These are phyloP conservation scores for Wickerhamomyces kurtzmanii DNA, from an alignment of 805 yeast species.

Conservation along the genomic window DNA sequence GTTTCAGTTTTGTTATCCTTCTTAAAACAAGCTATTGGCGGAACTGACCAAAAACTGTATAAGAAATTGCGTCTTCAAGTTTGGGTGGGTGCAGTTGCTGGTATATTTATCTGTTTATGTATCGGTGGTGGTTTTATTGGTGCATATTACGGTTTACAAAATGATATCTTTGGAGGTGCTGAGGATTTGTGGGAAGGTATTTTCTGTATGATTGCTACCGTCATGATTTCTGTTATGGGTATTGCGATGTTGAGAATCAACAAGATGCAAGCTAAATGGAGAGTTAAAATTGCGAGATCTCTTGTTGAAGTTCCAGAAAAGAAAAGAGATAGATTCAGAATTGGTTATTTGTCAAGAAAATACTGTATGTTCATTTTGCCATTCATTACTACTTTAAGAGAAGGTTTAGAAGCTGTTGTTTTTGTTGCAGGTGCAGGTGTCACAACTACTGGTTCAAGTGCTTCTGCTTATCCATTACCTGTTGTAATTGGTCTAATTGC, in stretches of 20 bases:
- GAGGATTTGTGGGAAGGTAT: slow-evolving; percentile 98
- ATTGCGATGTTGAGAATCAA: slow-evolving; percentile 92
- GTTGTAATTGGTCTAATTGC: slow-evolving; percentile 79
- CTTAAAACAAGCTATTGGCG: slow-evolving; percentile 75
- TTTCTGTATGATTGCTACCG: slow-evolving; percentile 82
- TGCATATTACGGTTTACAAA: slow-evolving; percentile 72
- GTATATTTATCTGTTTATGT: slow-evolving; percentile 69
- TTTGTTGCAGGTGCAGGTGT: slow-evolving; percentile 95
- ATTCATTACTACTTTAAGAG: slow-evolving; percentile 85
- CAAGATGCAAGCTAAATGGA: slow-evolving; percentile 96
- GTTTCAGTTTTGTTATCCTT: slow-evolving; percentile 89
- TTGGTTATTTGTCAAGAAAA: slow-evolving; percentile 52
- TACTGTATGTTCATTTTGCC: slow-evolving; percentile 89
- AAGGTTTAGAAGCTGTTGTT: slow-evolving; percentile 94
- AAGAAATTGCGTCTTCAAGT: slow-evolving; percentile 66
- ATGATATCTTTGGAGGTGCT: slow-evolving; percentile 76
- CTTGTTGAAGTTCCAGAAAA: slow-evolving; percentile 48
- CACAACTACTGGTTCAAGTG: slow-evolving; percentile 37
- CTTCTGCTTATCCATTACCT: slow-evolving; percentile 85
- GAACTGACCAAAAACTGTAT: slow-evolving; percentile 41
- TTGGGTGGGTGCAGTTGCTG: slow-evolving; percentile 73
- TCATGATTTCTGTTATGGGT: slow-evolving; percentile 90
- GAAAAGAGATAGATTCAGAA: slow-evolving; percentile 38
- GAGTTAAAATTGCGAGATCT: slow-evolving; percentile 86
- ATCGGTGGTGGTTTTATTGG: slow-evolving; percentile 94